These are phyloP conservation scores for Tetradesmus lagerheimii DNA, from an alignment of 139 green algal species.

Conservation along the genomic window DNA sequence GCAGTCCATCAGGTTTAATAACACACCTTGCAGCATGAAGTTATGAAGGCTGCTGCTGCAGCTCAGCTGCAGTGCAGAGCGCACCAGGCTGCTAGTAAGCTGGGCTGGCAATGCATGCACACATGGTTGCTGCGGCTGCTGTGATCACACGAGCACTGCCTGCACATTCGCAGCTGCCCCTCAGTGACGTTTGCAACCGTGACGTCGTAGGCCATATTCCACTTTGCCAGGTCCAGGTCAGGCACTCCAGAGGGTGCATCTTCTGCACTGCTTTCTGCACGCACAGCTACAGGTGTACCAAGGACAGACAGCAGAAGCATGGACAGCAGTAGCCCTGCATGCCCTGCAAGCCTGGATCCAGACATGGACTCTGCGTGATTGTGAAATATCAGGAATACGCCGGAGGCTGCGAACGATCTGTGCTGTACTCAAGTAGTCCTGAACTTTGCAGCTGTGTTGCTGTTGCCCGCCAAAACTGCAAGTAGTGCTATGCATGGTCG, in stretches of 20 bases:
- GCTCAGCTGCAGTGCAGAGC: no score
- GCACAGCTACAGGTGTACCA: not conserved
- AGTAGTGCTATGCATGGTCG: no score
- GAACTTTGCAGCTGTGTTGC: no score
- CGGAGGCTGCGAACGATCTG: not conserved
- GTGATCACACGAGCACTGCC: no score
- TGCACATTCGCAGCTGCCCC: not conserved
- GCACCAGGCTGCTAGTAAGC: no score
- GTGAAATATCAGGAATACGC: no score
- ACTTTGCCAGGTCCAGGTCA: not conserved
- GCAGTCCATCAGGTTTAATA: not conserved
- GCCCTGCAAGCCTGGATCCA: not conserved
- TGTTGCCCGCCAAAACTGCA: no score
- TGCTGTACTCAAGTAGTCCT: not conserved
- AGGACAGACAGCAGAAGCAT: not conserved
- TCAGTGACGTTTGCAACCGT: not conserved
- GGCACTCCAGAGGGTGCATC: not conserved
- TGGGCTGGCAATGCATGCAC: not conserved
- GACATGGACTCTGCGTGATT: not conserved
- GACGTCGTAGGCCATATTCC: constrained; percentile 20
- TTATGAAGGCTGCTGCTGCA: no score
- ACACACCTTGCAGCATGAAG: no score
- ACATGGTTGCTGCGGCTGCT: not conserved
- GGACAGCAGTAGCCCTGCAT: not conserved
- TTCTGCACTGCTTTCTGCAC: no score